Base-by-base conservation (phyloP, 1,284 basidiomycete species). In the Heterobasidion occidentale region DNA sequence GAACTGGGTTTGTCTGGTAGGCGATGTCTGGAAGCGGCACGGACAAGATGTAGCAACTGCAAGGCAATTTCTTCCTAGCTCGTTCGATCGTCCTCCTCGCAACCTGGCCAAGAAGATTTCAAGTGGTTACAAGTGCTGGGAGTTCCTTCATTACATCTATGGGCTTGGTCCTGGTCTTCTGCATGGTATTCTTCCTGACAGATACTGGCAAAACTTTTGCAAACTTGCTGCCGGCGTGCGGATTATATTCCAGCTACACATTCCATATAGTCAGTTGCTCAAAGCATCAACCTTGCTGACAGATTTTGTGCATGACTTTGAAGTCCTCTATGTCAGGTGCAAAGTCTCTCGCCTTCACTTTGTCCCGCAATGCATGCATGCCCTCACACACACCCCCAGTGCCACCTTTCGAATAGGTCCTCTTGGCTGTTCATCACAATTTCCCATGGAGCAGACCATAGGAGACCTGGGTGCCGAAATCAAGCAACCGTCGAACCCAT, bases 41-140 rank as follows among this genome's bases (percentile, higher is more conserved):
- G 56, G 67, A 3, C 11, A 46, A 14, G 42, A 35, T 4, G 63
- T 70, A 27, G 67, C 58, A 1, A 47, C 8, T 20, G 52, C 58
- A 2, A 52, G 53, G 0, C 56, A 27, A 1, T 64, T 63, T 51
- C 61, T 70, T 1, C 68, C 69, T 9, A 62, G 63, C 0, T 68
- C 64, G 0, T 70, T 67, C 56, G 67, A 65, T 34, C 62, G 61
- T 4, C 63, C 66, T 2, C 69, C 68, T 9, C 61, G 64, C 3
- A 65, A 70, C 54, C 64, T 64, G 11, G 64, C 65, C 0, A 60
- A 69, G 52, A 70, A 70, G 53, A 65, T 70, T 9, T 60, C 57
- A 15, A 68, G 66, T 48, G 67, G 68, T 0, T 71, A 68, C 61
- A 71, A 72, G 54, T 63, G 65, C 6, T 62, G 62, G 60, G 70